Evolutionary conservation across 768 basidiomycete species (phyloP), one percentile per base, ranked within the genome.

Genomic region (Suillus lakei): DNA sequence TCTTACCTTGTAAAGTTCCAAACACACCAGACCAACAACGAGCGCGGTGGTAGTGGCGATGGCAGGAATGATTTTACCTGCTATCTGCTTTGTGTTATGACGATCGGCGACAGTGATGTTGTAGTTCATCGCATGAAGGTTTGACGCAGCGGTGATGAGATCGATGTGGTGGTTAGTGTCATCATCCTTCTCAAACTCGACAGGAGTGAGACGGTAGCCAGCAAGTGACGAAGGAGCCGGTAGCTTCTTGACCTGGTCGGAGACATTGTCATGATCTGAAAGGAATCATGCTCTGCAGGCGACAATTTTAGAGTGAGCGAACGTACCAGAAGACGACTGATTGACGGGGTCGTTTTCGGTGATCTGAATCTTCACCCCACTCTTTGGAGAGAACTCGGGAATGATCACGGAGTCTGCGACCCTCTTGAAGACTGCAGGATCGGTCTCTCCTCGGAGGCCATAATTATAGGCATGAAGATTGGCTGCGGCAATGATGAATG

Each of bases 151-250:
- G 41, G 96, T 98, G 79, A 99, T 97, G 80, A 99, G 98, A 80
- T 97, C 98, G 74, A 99, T 98, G 79, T 99, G 98, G 79, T 93
- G 88, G 79, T 99, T 99, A 60, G 91, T 87, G 74, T 99, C 98
- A 71, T 99, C 97, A 73, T 99, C 98, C 81, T 99, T 99, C 84
- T 99, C 98, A 69, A 99, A 99, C 72, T 98, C 96, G 60, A 96
- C 97, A 3, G 97, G 94, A 60, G 83, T 92, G 56, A 99, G 86
- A 62, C 98, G 91, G 81, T 96, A 99, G n/a, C 98, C 98, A 59
- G 91, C 96, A 48, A 99, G 82, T 21, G 93, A 93, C 3, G 96
- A 93, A 0, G 98, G 97, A 21, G 91, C 78, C 28, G 98, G 98
- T 26, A 99, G 82, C 67, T 90, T 85, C 68, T 88, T 84, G 59